Conservation (phyloP, 2,329 filamentous ascomycete genomes). For the Phyllosticta citrichinensis region DNA sequence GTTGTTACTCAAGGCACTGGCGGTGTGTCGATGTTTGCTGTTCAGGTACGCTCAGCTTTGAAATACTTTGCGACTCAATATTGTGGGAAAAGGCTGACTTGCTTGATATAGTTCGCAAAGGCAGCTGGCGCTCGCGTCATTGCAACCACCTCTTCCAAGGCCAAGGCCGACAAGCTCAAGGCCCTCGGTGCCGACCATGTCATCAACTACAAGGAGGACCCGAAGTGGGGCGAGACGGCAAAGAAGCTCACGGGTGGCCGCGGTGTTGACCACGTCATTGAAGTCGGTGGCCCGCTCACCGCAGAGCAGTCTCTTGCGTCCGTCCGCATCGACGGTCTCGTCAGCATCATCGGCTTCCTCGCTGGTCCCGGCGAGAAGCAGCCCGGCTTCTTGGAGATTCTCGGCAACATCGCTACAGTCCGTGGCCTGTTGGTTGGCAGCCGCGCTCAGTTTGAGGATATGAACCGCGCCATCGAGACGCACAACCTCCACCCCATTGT, state of each 20-base stretch:
- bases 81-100: background rate
- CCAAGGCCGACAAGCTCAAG: conserved; percentile 42
- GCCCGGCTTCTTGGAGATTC: conserved; percentile 42
- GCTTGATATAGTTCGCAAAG: conserved; percentile 32
- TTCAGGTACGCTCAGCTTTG: conserved; percentile 36
- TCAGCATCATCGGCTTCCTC: conserved; percentile 49
- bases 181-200: conserved; percentile 46
- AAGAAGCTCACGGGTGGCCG: conserved; percentile 39
- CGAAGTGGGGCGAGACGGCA: conserved; percentile 46
- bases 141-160: conserved; percentile 43
- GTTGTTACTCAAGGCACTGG: conserved; percentile 64
- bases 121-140: conserved; percentile 48
- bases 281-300: conserved; percentile 57
- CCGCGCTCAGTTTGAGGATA: conserved; percentile 47
- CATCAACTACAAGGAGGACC: conserved; percentile 46
- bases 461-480: conserved; percentile 48
- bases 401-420: conserved; percentile 44
- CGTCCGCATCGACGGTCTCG: conserved; percentile 45
- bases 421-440: conserved; percentile 49
- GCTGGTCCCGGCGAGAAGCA: conserved; percentile 39
- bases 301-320: conserved; percentile 43
- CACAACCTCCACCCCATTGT: conserved; percentile 51
- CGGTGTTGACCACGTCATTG: conserved; percentile 54
- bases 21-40: conserved; percentile 55
- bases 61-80: too few relatives aligned